These are phyloP conservation scores for Metschnikowia dekortorum DNA, from an alignment of 805 yeast genomes.

Conservation along the genomic window DNA sequence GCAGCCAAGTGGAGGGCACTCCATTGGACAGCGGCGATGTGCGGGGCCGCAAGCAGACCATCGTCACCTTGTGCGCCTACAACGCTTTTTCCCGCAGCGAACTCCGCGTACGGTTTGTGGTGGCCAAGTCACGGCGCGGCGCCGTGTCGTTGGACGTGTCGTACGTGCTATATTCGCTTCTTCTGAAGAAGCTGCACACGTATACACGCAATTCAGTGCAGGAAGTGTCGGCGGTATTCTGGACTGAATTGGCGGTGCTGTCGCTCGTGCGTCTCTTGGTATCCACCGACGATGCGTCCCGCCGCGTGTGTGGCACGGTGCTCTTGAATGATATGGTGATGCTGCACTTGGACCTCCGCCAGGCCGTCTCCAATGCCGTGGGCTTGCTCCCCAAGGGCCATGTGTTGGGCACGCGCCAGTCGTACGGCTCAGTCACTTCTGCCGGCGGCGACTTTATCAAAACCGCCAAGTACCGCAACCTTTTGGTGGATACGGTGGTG, in stretches of 20 bases:
- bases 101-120: slow-evolving; percentile 57
- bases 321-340: slow-evolving; percentile 32
- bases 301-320: slow-evolving; percentile 58
- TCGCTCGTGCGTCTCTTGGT: slow-evolving; percentile 50
- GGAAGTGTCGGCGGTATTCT: slow-evolving; percentile 24
- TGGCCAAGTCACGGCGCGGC: slow-evolving; percentile 14
- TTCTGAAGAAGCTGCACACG: slow-evolving; percentile 7
- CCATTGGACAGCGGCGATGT: background rate
- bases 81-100: slow-evolving; percentile 74
- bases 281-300: slow-evolving; percentile 49
- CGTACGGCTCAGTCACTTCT: slow-evolving; percentile 28
- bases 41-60: slow-evolving; percentile 23
- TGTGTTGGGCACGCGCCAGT: slow-evolving; percentile 41
- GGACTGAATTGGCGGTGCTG: slow-evolving; percentile 63
- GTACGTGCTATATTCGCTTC: slow-evolving; percentile 8
- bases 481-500: slow-evolving; percentile 48
- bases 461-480: slow-evolving; percentile 42
- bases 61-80: slow-evolving; percentile 60
- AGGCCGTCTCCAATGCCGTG: slow-evolving; percentile 37
- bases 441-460: slow-evolving; percentile 26
- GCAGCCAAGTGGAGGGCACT: background rate
- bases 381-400: slow-evolving; percentile 45
- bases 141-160: slow-evolving; percentile 9
- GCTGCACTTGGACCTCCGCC: slow-evolving; percentile 23
- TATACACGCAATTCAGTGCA: slow-evolving; percentile 16